These are phyloP conservation scores for Tothia fuscella DNA, from an alignment of 2,329 filamentous ascomycete genomes.

Conservation along the genomic window DNA sequence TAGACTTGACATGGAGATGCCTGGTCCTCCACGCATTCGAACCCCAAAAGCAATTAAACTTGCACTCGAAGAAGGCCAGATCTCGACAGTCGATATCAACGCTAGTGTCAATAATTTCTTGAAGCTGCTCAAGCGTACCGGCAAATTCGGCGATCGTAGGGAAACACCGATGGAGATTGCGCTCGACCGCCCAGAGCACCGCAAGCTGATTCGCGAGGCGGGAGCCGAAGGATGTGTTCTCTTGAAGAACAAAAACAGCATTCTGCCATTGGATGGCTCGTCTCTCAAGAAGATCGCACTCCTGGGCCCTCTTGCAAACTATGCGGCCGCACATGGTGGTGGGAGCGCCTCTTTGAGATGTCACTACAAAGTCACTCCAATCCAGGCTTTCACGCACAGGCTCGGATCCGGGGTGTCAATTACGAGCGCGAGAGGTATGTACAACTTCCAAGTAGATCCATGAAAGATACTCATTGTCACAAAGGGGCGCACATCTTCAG, in stretches of 20 bases:
- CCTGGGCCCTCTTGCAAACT: slow-evolving; percentile 43
- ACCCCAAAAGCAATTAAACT: slow-evolving; percentile 48
- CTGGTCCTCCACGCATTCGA: slow-evolving; percentile 30
- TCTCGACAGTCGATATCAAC: slow-evolving; percentile 38
- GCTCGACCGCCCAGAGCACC: slow-evolving; percentile 39
- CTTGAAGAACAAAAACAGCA: slow-evolving; percentile 55
- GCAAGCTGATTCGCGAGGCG: slow-evolving; percentile 35
- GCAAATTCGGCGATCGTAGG: slow-evolving; percentile 47
- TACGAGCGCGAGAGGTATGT: neutral
- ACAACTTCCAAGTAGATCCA: neutral
- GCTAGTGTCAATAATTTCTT: neutral
- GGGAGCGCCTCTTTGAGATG: slow-evolving; percentile 58
- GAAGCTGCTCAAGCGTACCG: slow-evolving; percentile 54
- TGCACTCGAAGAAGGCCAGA: slow-evolving; percentile 50
- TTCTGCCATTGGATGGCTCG: slow-evolving; percentile 40
- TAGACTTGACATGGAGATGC: slow-evolving; percentile 66
- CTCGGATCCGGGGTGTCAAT: slow-evolving; percentile 13
- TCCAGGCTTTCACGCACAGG: slow-evolving; percentile 16
- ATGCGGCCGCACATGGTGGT: slow-evolving; percentile 43
- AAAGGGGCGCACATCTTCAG: slow-evolving; percentile 14
- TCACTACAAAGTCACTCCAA: slow-evolving; percentile 23
- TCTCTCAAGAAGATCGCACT: slow-evolving; percentile 44
- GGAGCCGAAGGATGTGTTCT: slow-evolving; percentile 61
- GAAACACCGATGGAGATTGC: slow-evolving; percentile 51
- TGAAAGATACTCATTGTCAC: neutral